Base-by-base conservation (phyloP, 176 grass and related monocot species). In the Triticum urartu region DNA sequence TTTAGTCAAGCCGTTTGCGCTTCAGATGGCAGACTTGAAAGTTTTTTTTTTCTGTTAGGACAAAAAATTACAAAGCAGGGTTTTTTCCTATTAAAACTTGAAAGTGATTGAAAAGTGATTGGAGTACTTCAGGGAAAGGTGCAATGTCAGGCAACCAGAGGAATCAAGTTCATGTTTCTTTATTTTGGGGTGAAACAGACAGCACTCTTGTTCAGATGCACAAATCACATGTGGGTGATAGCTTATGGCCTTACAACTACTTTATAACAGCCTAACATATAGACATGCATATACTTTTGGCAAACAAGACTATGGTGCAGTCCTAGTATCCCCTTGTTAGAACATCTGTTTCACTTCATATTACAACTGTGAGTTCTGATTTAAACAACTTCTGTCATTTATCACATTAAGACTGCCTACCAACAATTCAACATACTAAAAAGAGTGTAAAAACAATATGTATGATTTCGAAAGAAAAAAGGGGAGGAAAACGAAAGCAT, bases 401-500 rank as follows among this genome's bases (percentile, higher is more conserved):
- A 34, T 13, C 40, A 64, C 18, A 76, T 33, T 85, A 84, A 76
- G 39, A 64, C 39, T 39, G 64, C 15, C 14, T 47, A 68, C 59
- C 39, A 73, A 68, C 62, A 61, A 30, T 54, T 22, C 11, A 83
- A 71, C 32, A 34, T 40, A 58, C 18, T 9, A 78, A 67, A 39
- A 5, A 47, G 25, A 86, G 0, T 65, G 6, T 68, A 25, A 84
- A 1, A 22, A 56, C 42, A 83, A 47, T 67, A 83, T 72, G n/a
- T 60, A 85, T 30, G 7, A 33, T 64, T n/a, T 54, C 70, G 20
- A 36, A 68, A 68, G 36, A 67, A 54, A 32, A 90, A 50, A 18
- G 56, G 18, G 10, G 33, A 82, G 40, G 12, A 82, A 63, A 86
- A 47, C 8, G 1, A 34, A 47, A 66, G 20, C 21, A 68, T 80